Evolutionary conservation across 257 asterid genomes (phyloP).

Genomic region (Nicotiana benthamiana): DNA sequence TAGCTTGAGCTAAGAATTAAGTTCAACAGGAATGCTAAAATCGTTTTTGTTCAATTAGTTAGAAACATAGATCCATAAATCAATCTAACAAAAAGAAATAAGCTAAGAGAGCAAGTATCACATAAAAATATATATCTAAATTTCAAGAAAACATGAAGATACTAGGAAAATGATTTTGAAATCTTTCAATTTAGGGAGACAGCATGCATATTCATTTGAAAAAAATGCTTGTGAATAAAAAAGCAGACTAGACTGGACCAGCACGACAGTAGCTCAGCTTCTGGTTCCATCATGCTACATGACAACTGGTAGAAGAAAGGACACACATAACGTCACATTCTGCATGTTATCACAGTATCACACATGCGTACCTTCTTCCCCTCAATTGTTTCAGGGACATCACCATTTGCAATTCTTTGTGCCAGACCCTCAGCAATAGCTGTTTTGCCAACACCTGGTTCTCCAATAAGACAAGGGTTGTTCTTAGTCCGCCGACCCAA

Average conservation of each 20-base stretch:
- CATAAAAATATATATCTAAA: neutral
- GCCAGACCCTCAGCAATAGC: slow-evolving; percentile 99
- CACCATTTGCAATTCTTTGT: slow-evolving; percentile 89
- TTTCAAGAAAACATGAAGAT: neutral
- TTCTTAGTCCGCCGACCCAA: slow-evolving; percentile 94
- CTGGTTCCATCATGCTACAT: neutral
- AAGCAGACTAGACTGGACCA: neutral
- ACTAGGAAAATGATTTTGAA: neutral
- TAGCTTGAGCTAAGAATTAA: neutral
- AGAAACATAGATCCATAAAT: neutral
- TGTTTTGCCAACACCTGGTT: slow-evolving; percentile 99
- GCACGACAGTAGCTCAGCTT: neutral
- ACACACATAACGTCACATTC: neutral
- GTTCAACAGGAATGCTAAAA: neutral
- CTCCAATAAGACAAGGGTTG: slow-evolving; percentile 98
- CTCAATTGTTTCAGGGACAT: slow-evolving; percentile 95
- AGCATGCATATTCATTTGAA: neutral
- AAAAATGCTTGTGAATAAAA: neutral
- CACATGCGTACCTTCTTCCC: slow-evolving; percentile 71
- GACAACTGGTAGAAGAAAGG: neutral
- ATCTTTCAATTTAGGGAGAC: neutral
- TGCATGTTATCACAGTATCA: neutral
- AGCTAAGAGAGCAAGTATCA: neutral
- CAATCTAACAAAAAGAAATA: neutral
- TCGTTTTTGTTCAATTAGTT: neutral